Evolutionary conservation across 306 rosid species (phyloP), one percentile per base, ranked within the genome.

Genomic region (Luffa acutangula): DNA sequence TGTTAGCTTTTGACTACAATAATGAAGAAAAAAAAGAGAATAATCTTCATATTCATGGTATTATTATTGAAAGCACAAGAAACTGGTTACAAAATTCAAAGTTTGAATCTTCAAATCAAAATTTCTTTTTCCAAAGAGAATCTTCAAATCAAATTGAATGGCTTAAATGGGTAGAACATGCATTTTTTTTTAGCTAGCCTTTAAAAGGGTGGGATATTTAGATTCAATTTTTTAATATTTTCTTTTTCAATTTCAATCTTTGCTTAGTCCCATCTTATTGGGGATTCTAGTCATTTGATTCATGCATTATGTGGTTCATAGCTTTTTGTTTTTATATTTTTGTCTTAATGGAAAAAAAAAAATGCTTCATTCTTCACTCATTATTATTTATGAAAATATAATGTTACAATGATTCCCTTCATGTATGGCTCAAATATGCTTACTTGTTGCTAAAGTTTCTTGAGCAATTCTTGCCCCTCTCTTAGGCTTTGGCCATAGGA

Each of bases 201-300:
- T 36, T 65, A 65, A 65, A 65, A 66, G 10, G 51, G 51, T 66
- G 46, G 51, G 74, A 41, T n/a, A 41, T 39, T 8, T 41, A 66
- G 74, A 66, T 66, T 41, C 49, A 66, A 39, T 3, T 15, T 39
- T 66, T 66, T 51, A 66, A 42, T 39, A 39, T 66, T 39, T 66
- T 66, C 74, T 66, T 66, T 39, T 17, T 18, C 9, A 10, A 5
- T 65, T 17, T 37, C 73, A 66, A 39, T 66, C 74, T 18, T 66
- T 66, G 74, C 74, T 66, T 39, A 41, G 51, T 66, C 74, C 74
- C 74, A 66, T 66, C 74, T 62, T 14, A 17, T 59, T 41, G 25
- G 74, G 31, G 51, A 39, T 65, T 41, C 15, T 66, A 39, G 33
- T 42, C 41, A 66, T 18, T 66, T 41, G 51, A 18, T 41, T 41